Base-by-base conservation (phyloP, 225 moss, liverwort and hornwort genomes). In the Neckera pumila region DNA sequence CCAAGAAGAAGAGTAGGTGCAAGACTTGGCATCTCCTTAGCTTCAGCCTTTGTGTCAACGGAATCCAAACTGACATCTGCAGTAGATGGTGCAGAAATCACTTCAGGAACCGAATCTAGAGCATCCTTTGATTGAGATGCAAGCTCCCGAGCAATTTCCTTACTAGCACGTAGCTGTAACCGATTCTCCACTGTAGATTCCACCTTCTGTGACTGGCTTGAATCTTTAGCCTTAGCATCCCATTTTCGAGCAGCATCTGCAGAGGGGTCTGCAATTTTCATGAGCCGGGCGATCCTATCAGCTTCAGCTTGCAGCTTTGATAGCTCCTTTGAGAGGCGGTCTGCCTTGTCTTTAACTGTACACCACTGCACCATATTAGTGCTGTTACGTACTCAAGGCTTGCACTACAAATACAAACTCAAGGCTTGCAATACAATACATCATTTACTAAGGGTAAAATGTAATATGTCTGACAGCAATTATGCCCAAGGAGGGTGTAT, bases 231-330 rank as follows among this genome's bases (percentile, higher is more conserved):
- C 87, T 95, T 79, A 54, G 87, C 80, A 81, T 93, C 95, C 97
- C 99, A 97, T 87, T 96, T 97, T 75, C 64, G 93, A 61, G 94
- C 73, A 82, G 96, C 93, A 42, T 97, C 99, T 84, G 93, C 94
- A 54, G 95, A 91, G 60, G 99, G 99, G 89, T 99, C 99, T 84
- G 99, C 96, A 86, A 99, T 92, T 91, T 92, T 99, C 65, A 99
- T 74, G 54, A 99, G 95, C 76, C 97, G 96, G 69, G 90, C 89
- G 67, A 97, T 90, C 81, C 96, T 93, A 70, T 94, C 97, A 74
- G 93, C 92, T 85, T 97, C 99, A 88, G 90, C 94, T 70, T 84
- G 92, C 62, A 96, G 91, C 87, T 90, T 89, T 54, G 93, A 89
- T 80, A 96, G 89, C 91, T 97, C 95, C 90, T 96, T 97, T 75